phyloP scores from a whole-genome alignment of 176 grass and related monocot genomes.

The Triticum urartu region DNA sequence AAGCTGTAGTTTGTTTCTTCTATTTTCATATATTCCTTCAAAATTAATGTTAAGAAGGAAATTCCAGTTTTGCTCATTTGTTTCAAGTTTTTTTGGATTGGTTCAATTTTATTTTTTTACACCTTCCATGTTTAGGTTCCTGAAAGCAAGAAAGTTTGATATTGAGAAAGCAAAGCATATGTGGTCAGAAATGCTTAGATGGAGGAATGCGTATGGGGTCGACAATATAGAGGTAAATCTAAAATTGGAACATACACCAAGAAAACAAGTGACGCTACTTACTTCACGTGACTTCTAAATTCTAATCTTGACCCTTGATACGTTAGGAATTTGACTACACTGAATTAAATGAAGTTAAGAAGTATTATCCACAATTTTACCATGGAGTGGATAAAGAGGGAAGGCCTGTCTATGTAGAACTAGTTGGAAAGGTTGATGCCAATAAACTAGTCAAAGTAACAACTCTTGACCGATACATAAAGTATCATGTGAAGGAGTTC shows the following conservation, averaged over 20 bases:
- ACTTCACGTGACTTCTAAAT: slow-evolving; percentile 3
- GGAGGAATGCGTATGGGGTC: slow-evolving; percentile 82
- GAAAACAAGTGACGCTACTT: neutral
- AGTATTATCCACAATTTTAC: slow-evolving; percentile 96
- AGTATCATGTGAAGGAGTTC: slow-evolving; percentile 89
- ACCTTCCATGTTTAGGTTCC: slow-evolving; percentile 49
- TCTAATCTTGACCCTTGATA: slow-evolving; percentile 18
- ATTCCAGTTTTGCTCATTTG: neutral
- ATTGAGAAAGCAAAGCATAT: slow-evolving; percentile 89
- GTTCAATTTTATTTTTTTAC: neutral
- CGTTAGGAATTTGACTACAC: slow-evolving; percentile 83
- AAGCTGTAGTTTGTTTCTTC: neutral
- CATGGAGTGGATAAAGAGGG: slow-evolving; percentile 98
- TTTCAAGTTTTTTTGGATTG: slow-evolving; percentile 3
- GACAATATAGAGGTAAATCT: slow-evolving; percentile 70
- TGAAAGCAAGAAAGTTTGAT: slow-evolving; percentile 95
- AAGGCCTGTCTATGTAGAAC: slow-evolving; percentile 86
- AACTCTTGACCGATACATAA: slow-evolving; percentile 80
- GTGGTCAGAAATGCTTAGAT: slow-evolving; percentile 97
- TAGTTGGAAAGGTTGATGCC: slow-evolving; percentile 81
- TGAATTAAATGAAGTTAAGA: slow-evolving; percentile 68
- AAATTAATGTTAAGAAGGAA: slow-evolving; percentile 15
- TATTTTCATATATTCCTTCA: neutral
- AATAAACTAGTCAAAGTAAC: slow-evolving; percentile 90
- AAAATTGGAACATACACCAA: neutral